A percentile compares a stretch with the other conserved stretches of the same genome.
phyloP scores from a whole-genome alignment of 2,329 filamentous ascomycete species.

The Mycogone perniciosa region DNA sequence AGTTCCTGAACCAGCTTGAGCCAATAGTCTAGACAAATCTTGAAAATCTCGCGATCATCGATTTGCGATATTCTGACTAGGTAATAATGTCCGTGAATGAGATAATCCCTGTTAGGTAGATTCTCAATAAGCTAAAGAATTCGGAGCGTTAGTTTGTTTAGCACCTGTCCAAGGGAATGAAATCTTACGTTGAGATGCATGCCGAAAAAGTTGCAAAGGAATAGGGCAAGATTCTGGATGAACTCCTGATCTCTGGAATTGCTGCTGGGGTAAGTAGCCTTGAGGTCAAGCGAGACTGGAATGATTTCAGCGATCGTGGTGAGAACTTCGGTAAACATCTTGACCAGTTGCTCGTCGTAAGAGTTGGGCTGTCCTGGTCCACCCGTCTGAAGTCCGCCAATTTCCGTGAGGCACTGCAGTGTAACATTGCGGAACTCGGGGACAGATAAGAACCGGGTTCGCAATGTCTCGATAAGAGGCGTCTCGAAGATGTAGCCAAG shows the following conservation, averaged over 20 bases:
- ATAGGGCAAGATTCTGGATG: slow-evolving; percentile 91
- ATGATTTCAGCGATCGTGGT: slow-evolving; percentile 88
- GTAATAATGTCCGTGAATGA: slow-evolving; percentile 95
- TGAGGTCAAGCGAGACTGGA: slow-evolving; percentile 81
- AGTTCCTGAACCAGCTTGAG: slow-evolving; percentile 96
- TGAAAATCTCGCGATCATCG: slow-evolving; percentile 98
- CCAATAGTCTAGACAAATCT: slow-evolving; percentile 99
- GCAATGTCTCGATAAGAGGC: slow-evolving; percentile 86
- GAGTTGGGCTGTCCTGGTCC: slow-evolving; percentile 58
- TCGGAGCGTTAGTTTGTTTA: not conserved
- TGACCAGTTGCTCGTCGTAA: slow-evolving; percentile 91
- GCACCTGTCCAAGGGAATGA: not conserved
- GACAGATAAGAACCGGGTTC: slow-evolving; percentile 84
- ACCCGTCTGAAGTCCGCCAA: slow-evolving; percentile 85
- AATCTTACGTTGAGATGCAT: slow-evolving; percentile 72
- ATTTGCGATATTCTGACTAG: slow-evolving; percentile 98
- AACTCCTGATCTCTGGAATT: slow-evolving; percentile 95
- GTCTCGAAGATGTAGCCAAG: slow-evolving; percentile 99
- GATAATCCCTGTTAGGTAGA: slow-evolving; percentile 87
- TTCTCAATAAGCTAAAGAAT: slow-evolving; percentile 74
- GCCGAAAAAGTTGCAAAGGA: slow-evolving; percentile 94
- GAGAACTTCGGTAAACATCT: slow-evolving; percentile 97
- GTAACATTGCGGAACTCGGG: slow-evolving; percentile 97
- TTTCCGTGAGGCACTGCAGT: slow-evolving; percentile 93
- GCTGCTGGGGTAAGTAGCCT: slow-evolving; percentile 83